Evolutionary conservation across 129 eudicot genomes (phyloP), one percentile per base, ranked within the genome.

Genomic region (Helichrysum umbraculigerum): DNA sequence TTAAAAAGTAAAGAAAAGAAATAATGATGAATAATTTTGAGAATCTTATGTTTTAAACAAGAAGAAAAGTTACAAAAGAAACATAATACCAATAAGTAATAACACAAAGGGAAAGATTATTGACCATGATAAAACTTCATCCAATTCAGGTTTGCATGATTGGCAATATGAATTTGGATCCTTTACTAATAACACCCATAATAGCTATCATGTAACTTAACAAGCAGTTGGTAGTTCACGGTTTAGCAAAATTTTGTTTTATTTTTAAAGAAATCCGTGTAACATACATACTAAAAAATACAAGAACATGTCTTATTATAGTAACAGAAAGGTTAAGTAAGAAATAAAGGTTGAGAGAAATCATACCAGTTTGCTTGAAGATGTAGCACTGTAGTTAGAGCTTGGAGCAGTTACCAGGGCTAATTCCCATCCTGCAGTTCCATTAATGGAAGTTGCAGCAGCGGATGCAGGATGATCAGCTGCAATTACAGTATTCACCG

Each of bases 361-460:
- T 7, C 33, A 60, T 89, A 89, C 98, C 93, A 92, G 79, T 81
- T 87, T 87, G 83, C 83, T 84, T 54, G 96, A 71, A 66, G 87
- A 33, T 28, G 88, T 72, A 19, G 92, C 82, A 32, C 57, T 71
- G 85, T 87, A 90, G 63, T 82, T 92, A 44, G 93, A 89, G 87
- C 91, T 92, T 50, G 98, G 96, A 73, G 96, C 91, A 69, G 90
- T 89, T 59, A 92, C 88, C 39, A 92, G 93, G 54, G 96, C 96
- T 72, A 92, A 72, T 84, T 92, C 98, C 98, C 98, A 92, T 77
- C 96, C 98, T n/a, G 88, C 71, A 57, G 84, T 62, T 75, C 93
- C 91, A 84, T 89, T 77, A 17, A 84, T 29, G 61, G 84, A 77
- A 75, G 59, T 78, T 66, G 84, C 81, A 62, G 85, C 88, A 72